Evolutionary conservation across 441 rosid species (phyloP), one percentile per base, ranked within the genome.

Genomic region (Mallotus repandus): DNA sequence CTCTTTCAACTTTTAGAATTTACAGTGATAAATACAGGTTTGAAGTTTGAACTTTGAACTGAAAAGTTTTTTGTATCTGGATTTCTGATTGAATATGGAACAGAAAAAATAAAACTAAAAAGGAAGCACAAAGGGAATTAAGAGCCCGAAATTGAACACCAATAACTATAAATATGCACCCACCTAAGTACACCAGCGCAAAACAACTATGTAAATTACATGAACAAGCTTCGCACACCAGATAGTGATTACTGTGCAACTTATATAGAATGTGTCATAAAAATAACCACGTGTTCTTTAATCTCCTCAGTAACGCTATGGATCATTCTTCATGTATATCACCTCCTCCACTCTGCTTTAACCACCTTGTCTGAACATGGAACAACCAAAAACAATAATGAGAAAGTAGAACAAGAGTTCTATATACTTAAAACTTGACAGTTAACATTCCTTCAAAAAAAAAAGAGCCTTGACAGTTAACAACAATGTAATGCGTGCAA

Each of bases 341-440:
- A 92, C 83, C 96, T 85, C 82, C 82, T 90, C 97, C 94, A 92
- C 71, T 89, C 94, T 19, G 88, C 89, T 84, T 75, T 85, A 54
- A 78, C 76, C 70, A 16, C 72, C 86, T 88, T 91, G 46, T 88
- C 97, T 89, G 88, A 75, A 83, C 76, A 66, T 68, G 70, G 25
- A 4, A 38, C 41, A 0, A 7, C 19, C 53, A 15, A 13, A 16
- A 11, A 43, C 13, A 25, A 35, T n/a, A 65, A 38, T n/a, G 10
- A 45, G 49, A 67, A 10, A 52, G 38, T 32, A 18, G 41, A 25
- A 59, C 2, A 57, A 9, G 48, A 14, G 35, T n/a, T 35, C 63
- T 41, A n/a, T 35, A 21, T 18, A 21, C 45, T 67, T 8, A 21
- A 21, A 38, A 38, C 41, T 38, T 4, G 7, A 38, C 41, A 4